These are phyloP conservation scores for Diospyros kaki DNA, from an alignment of 148 eudicot genomes.

Conservation along the genomic window DNA sequence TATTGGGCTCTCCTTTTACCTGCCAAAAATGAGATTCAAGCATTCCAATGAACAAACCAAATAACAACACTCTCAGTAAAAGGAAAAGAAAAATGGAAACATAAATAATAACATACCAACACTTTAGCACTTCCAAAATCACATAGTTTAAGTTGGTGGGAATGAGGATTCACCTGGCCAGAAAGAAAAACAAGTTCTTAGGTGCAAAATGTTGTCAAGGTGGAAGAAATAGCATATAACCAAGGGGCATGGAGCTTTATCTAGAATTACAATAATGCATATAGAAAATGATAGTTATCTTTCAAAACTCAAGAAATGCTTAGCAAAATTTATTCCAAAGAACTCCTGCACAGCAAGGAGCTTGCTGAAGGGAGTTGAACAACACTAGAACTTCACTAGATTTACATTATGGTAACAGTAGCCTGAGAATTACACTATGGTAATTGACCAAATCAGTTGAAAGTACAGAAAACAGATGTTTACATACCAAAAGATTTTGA, in stretches of 20 bases:
- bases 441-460: not conserved
- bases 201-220: not conserved
- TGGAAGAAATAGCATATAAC: not conserved
- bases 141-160: constrained; percentile 87
- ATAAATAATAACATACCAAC: constrained; percentile 43
- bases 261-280: not conserved
- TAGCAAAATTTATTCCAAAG: not conserved
- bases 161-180: constrained; percentile 86
- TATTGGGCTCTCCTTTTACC: constrained; percentile 95
- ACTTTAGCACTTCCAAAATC: constrained; percentile 97
- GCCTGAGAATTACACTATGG: not conserved
- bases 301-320: not conserved
- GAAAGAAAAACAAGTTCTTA: constrained; percentile 12
- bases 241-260: not conserved
- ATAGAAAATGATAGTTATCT: not conserved
- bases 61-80: not conserved
- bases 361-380: not conserved
- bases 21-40: constrained; percentile 27
- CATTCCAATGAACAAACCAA: constrained; percentile 9
- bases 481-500: constrained; percentile 58
- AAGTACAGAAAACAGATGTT: not conserved
- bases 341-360: not conserved
- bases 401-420: not conserved
- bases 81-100: not conserved
- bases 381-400: not conserved